These are phyloP conservation scores for Daldinia childiae DNA, from an alignment of 495 filamentous ascomycete species.

Conservation along the genomic window DNA sequence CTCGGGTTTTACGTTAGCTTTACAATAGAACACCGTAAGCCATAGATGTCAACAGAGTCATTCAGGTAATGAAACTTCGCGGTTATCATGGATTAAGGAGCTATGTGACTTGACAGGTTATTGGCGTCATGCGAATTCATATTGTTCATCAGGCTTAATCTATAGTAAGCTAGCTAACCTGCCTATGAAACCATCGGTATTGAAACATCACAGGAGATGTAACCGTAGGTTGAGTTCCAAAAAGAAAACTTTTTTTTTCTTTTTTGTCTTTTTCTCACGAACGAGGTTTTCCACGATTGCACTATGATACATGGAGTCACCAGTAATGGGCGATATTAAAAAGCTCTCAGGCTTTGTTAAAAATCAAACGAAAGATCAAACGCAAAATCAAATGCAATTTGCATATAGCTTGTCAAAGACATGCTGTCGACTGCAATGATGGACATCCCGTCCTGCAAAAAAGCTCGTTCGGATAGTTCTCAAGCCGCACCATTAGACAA, in stretches of 20 bases:
- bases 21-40: too few relatives aligned
- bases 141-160: neutral
- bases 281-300: neutral
- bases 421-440: neutral
- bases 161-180: neutral
- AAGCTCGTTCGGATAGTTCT: neutral
- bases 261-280: neutral
- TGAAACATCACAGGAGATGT: neutral
- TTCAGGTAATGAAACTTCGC: too few relatives aligned
- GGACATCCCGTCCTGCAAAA: neutral
- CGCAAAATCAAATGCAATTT: too few relatives aligned
- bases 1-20: too few relatives aligned
- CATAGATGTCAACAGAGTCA: too few relatives aligned
- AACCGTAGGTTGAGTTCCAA: neutral
- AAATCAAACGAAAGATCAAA: too few relatives aligned
- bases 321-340: neutral
- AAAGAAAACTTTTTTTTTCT: too few relatives aligned
- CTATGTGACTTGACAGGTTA: too few relatives aligned
- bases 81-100: too few relatives aligned
- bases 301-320: too few relatives aligned
- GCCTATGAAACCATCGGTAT: neutral
- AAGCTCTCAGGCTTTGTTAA: neutral
- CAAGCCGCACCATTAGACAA: neutral
- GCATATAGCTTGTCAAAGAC: neutral
- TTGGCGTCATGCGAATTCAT: neutral